Percentiles rank a stretch among this genome's conserved stretches.
phyloP scores from a whole-genome alignment of 1,139 yeast genomes.

The Saccharomyces hybrid region DNA sequence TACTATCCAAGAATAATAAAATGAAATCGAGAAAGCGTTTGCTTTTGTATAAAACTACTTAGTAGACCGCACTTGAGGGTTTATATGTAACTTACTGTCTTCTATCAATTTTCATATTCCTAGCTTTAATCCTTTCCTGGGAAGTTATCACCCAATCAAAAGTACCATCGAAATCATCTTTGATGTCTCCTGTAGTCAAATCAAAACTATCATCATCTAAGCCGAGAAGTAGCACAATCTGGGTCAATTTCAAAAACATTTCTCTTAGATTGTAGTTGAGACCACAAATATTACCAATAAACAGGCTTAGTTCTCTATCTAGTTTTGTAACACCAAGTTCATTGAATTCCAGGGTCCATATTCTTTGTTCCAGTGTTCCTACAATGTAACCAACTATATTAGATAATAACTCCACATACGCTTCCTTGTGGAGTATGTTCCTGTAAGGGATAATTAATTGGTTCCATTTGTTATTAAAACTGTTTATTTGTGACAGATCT shows the following conservation, averaged over 20 bases:
- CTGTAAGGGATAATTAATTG: constrained; percentile 56
- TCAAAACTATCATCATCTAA: constrained; percentile 73
- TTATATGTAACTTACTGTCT: constrained; percentile 11
- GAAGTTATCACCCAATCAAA: constrained; percentile 79
- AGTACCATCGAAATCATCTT: constrained; percentile 37
- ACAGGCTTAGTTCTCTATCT: constrained; percentile 71
- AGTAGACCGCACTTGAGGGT: not conserved
- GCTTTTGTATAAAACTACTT: constrained; percentile 2
- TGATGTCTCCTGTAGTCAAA: constrained; percentile 32
- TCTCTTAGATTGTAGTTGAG: constrained; percentile 66
- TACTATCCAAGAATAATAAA: not conserved
- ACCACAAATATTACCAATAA: constrained; percentile 59
- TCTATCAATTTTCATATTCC: constrained; percentile 43
- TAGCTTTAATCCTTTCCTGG: constrained; percentile 58
- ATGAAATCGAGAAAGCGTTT: not conserved
- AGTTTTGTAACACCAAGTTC: constrained; percentile 78
- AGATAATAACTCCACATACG: constrained; percentile 44
- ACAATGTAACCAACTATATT: constrained; percentile 43
- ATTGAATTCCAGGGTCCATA: constrained; percentile 63
- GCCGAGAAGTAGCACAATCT: constrained; percentile 71
- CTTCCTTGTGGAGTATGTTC: constrained; percentile 46
- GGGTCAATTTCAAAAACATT: constrained; percentile 72
- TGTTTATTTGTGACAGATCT: constrained; percentile 34
- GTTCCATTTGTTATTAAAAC: constrained; percentile 59
- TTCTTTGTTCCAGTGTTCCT: constrained; percentile 56